A percentile compares a stretch with the other conserved stretches of the same genome.
These are phyloP conservation scores for Boechera stricta DNA, from an alignment of 345 rosid species.

Conservation along the genomic window DNA sequence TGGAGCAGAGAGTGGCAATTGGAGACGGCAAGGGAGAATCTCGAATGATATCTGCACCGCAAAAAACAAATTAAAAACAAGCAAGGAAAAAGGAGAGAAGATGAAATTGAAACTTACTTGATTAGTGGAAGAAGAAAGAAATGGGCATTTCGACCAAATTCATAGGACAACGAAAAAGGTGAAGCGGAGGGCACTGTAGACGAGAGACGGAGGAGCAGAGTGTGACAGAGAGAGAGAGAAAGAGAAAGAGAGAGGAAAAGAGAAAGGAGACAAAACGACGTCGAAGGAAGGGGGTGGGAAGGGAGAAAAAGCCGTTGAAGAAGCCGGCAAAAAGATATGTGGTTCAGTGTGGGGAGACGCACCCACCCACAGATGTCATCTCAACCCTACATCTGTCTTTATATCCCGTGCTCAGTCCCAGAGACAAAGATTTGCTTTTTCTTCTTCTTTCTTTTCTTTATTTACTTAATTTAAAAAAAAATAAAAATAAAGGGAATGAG, in stretches of 20 bases:
- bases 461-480: not conserved
- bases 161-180: constrained; percentile 19
- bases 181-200: constrained; percentile 38
- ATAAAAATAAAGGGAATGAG: not conserved
- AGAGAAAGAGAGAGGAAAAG: not conserved
- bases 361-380: constrained; percentile 40
- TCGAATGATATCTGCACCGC: constrained; percentile 24
- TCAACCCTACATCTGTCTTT: constrained; percentile 47
- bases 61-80: not conserved
- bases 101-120: constrained; percentile 19
- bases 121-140: not conserved
- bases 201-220: constrained; percentile 26
- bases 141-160: constrained; percentile 29
- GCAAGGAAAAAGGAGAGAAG: not conserved
- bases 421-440: constrained; percentile 46
- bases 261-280: constrained; percentile 47
- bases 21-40: constrained; percentile 35
- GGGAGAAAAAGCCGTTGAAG: constrained; percentile 48
- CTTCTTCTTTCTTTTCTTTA: not conserved
- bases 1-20: constrained; percentile 34
- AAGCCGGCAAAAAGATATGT: constrained; percentile 51
- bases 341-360: constrained; percentile 48
- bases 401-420: constrained; percentile 27
- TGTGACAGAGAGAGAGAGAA: not conserved
- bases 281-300: constrained; percentile 37